Evolutionary conservation across 139 green algal genomes (phyloP).

Genomic region (Coelastrella sp.): DNA sequence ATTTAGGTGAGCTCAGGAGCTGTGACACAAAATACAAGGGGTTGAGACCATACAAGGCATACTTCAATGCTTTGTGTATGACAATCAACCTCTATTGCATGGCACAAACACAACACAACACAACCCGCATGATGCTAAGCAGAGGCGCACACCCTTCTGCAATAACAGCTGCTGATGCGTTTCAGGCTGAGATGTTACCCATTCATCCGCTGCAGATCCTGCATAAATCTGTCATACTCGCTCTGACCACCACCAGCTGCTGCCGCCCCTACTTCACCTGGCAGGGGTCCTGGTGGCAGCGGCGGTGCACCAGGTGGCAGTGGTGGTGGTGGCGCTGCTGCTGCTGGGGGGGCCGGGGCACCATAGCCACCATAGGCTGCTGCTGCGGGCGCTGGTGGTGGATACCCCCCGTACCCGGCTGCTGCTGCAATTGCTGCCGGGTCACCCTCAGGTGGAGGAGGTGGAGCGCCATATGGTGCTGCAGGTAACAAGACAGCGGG

Average conservation of each 20-base stretch:
- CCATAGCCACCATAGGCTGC: neutral
- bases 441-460: neutral
- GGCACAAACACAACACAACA: too few species aligned
- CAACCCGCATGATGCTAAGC: too few species aligned
- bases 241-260: neutral
- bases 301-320: conserved; percentile 5
- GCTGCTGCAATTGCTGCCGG: conserved; percentile 20
- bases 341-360: neutral
- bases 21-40: too few species aligned
- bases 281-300: neutral
- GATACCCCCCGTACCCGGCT: neutral
- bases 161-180: neutral
- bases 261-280: neutral
- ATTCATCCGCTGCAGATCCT: conserved; percentile 43
- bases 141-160: neutral
- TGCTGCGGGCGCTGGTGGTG: neutral
- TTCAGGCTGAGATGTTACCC: neutral
- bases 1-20: too few species aligned
- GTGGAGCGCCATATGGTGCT: neutral
- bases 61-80: too few species aligned
- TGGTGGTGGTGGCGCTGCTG: neutral
- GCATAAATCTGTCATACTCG: conserved; percentile 54
- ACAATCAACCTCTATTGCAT: too few species aligned
- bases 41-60: too few species aligned
- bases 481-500: neutral